Evolutionary conservation across 345 rosid genomes (phyloP).

Genomic region (Combretum micranthum): DNA sequence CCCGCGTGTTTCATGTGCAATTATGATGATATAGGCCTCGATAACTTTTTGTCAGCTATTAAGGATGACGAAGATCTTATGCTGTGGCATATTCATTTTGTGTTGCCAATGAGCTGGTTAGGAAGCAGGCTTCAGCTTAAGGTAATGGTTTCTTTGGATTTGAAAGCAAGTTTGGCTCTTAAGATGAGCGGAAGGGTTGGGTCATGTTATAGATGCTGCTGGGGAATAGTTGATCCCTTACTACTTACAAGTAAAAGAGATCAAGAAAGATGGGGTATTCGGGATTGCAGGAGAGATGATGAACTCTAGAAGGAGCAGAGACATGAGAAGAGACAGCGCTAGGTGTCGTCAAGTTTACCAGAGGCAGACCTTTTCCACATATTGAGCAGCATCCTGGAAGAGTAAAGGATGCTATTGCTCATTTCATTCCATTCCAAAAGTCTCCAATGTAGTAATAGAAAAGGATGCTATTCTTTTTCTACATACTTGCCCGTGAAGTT

Average conservation of each 20-base stretch:
- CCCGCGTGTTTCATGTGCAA: conserved; percentile 38
- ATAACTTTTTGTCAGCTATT: conserved; percentile 26
- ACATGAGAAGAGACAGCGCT: background rate
- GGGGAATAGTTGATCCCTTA: conserved; percentile 8
- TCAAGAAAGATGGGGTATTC: background rate
- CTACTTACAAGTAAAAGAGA: conserved; percentile 2
- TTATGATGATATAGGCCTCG: conserved; percentile 50
- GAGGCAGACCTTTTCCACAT: conserved; percentile 3
- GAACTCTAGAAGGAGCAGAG: conserved; percentile 1
- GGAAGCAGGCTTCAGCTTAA: conserved; percentile 25
- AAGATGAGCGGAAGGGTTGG: conserved; percentile 1
- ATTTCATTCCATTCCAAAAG: no score
- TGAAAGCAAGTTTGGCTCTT: conserved; percentile 50
- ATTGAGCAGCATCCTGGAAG: conserved; percentile 20
- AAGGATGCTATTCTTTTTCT: no score
- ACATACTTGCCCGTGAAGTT: no score
- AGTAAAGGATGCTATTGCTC: conserved; percentile 1
- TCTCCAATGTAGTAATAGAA: no score
- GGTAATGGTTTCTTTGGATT: conserved; percentile 55
- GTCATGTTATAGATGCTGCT: conserved; percentile 8
- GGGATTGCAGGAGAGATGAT: background rate
- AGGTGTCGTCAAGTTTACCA: background rate
- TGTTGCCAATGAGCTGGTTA: conserved; percentile 33
- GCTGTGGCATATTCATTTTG: conserved; percentile 43
- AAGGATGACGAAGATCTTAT: conserved; percentile 35